These are phyloP conservation scores for Chiua virens DNA, from an alignment of 768 basidiomycete species.

Conservation along the genomic window DNA sequence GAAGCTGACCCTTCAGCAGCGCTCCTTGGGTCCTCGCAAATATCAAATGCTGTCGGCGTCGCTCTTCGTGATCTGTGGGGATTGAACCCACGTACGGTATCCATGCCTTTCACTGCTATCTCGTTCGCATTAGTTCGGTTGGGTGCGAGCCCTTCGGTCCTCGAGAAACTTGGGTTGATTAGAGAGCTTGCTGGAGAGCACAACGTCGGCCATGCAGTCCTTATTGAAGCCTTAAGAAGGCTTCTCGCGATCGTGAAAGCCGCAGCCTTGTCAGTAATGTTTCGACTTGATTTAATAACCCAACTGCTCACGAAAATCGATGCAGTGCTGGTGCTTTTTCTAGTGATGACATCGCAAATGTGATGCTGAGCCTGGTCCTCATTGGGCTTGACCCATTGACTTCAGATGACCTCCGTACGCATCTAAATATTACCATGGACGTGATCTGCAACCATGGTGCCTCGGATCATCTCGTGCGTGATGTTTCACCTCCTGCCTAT, in stretches of 20 bases:
- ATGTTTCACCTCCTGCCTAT: background rate
- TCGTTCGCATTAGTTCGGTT: slow-evolving; percentile 40
- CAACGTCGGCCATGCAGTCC: slow-evolving; percentile 17
- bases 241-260: slow-evolving; percentile 42
- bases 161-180: slow-evolving; percentile 37
- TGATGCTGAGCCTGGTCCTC: slow-evolving; percentile 50
- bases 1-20: slow-evolving; percentile 15
- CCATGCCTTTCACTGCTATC: slow-evolving; percentile 38
- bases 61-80: slow-evolving; percentile 37
- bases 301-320: slow-evolving; percentile 2
- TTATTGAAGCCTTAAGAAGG: slow-evolving; percentile 38
- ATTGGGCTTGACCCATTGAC: slow-evolving; percentile 57
- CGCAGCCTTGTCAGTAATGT: slow-evolving; percentile 46
- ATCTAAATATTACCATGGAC: slow-evolving; percentile 49
- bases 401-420: slow-evolving; percentile 42
- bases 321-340: slow-evolving; percentile 36
- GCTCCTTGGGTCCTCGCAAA: slow-evolving; percentile 24
- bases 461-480: slow-evolving; percentile 34
- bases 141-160: slow-evolving; percentile 40
- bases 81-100: slow-evolving; percentile 13
- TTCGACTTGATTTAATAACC: background rate
- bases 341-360: slow-evolving; percentile 44
- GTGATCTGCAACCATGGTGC: slow-evolving; percentile 39
- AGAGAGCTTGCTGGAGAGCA: slow-evolving; percentile 7
- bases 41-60: slow-evolving; percentile 31